These are phyloP conservation scores for Geotrichum candidum DNA, from an alignment of 1,139 yeast species.

Conservation along the genomic window DNA sequence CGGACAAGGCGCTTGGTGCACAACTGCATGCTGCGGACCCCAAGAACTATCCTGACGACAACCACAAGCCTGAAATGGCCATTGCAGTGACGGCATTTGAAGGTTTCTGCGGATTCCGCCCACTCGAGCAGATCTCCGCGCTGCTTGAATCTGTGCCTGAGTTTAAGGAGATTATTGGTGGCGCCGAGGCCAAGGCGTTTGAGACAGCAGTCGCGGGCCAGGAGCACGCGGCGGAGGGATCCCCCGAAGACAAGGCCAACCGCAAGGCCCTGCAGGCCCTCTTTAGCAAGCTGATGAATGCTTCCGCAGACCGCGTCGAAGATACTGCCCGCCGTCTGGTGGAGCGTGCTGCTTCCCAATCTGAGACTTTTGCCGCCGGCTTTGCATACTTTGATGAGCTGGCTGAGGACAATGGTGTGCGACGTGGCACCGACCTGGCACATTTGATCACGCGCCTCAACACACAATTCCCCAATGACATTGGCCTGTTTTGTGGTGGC, in stretches of 20 bases:
- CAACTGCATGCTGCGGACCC: conserved; percentile 78
- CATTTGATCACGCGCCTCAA: conserved; percentile 69
- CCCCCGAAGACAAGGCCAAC: conserved; percentile 37
- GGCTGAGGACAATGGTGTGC: conserved; percentile 28
- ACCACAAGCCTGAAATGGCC: conserved; percentile 99
- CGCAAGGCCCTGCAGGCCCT: conserved; percentile 64
- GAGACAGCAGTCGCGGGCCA: conserved; percentile 38
- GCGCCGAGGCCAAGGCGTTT: conserved; percentile 47
- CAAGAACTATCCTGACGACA: conserved; percentile 90
- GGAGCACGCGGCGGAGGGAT: conserved; percentile 47
- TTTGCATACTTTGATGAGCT: conserved; percentile 19
- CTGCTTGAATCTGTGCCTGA: conserved; percentile 71
- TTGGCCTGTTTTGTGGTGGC: conserved; percentile 95
- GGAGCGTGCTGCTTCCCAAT: conserved; percentile 45
- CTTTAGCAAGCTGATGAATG: conserved; percentile 77
- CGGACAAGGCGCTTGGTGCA: conserved; percentile 79
- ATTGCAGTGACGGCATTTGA: conserved; percentile 92
- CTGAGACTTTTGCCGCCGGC: conserved; percentile 33
- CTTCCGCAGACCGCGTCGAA: conserved; percentile 51
- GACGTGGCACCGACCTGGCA: conserved; percentile 49
- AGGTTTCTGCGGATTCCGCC: conserved; percentile 97
- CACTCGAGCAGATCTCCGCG: conserved; percentile 65
- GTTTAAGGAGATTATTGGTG: conserved; percentile 65
- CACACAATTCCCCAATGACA: conserved; percentile 84
- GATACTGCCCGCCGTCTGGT: conserved; percentile 57